Conservation (phyloP, 768 basidiomycete species). For the Dacryopinax primogenitus region DNA sequence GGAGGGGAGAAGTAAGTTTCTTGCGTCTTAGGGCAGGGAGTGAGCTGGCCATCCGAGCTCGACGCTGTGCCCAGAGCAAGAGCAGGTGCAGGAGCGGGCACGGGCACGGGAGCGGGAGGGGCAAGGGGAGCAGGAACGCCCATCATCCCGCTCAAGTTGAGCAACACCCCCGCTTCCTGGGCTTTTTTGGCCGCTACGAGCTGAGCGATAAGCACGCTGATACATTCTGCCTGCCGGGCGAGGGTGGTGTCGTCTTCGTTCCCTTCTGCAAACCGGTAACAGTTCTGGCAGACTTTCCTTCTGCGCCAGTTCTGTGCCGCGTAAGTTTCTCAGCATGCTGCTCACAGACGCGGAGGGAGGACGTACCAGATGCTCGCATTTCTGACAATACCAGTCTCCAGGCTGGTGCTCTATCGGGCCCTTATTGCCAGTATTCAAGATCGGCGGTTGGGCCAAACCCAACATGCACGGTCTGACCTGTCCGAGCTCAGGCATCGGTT, state of each 20-base stretch:
- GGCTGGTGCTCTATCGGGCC: constrained; percentile 75
- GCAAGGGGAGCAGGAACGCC: neutral
- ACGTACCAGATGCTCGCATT: constrained; percentile 57
- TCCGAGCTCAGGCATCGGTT: constrained; percentile 64
- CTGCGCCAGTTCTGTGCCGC: constrained; percentile 54
- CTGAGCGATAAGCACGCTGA: constrained; percentile 42
- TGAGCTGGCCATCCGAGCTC: neutral
- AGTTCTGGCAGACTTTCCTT: constrained; percentile 81
- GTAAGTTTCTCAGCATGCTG: neutral
- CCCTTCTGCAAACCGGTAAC: constrained; percentile 57
- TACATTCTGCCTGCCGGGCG: constrained; percentile 73
- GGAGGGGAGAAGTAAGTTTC: neutral
- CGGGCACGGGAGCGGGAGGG: too few relatives aligned
- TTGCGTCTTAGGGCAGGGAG: neutral
- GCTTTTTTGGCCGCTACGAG: constrained; percentile 4
- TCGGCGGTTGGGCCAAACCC: constrained; percentile 49
- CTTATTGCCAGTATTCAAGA: constrained; percentile 77
- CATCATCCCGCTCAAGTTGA: neutral
- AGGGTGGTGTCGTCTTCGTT: constrained; percentile 79
- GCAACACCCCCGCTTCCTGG: neutral
- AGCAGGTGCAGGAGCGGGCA: too few relatives aligned
- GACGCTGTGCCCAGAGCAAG: neutral
- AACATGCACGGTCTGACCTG: constrained; percentile 38
- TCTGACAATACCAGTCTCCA: constrained; percentile 66
- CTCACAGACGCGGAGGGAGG: neutral